A percentile compares a stretch with the other conserved stretches of the same genome.
Conservation (phyloP, 805 yeast species). For the Ogataea neopini region DNA sequence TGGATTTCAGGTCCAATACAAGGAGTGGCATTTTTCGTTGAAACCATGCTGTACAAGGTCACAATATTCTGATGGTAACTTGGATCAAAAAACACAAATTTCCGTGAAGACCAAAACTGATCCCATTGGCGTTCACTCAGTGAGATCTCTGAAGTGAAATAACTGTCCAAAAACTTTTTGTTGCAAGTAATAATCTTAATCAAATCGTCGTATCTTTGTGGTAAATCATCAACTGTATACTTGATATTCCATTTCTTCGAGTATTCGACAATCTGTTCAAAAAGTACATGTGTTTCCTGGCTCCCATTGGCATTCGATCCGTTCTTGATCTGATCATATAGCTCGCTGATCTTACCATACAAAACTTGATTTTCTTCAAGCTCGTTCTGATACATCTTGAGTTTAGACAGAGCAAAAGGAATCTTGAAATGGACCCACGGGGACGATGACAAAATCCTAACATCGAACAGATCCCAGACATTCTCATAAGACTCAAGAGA, state of each 20-base stretch:
- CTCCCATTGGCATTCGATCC: conserved; percentile 5
- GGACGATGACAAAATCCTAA: conserved; percentile 73
- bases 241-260: conserved; percentile 20
- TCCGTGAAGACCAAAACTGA: conserved; percentile 44
- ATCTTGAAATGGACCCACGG: conserved; percentile 77
- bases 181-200: conserved; percentile 39
- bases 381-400: conserved; percentile 26
- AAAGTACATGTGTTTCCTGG: conserved; percentile 23
- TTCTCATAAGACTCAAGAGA: conserved; percentile 33
- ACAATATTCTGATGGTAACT: conserved; percentile 76
- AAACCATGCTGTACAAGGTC: conserved; percentile 78
- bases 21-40: conserved; percentile 82
- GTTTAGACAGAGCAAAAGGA: conserved; percentile 44
- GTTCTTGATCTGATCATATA: conserved; percentile 29
- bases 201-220: conserved; percentile 39
- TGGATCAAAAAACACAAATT: conserved; percentile 60
- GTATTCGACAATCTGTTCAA: conserved; percentile 18
- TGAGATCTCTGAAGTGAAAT: conserved; percentile 31
- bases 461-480: conserved; percentile 36
- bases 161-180: conserved; percentile 30
- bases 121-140: conserved; percentile 67
- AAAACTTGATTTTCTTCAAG: conserved; percentile 33
- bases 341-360: conserved; percentile 26
- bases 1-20: conserved; percentile 90
- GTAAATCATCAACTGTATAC: conserved; percentile 31